Conservation (phyloP, 2,329 filamentous ascomycete species). For the Ophiostoma australiae region DNA sequence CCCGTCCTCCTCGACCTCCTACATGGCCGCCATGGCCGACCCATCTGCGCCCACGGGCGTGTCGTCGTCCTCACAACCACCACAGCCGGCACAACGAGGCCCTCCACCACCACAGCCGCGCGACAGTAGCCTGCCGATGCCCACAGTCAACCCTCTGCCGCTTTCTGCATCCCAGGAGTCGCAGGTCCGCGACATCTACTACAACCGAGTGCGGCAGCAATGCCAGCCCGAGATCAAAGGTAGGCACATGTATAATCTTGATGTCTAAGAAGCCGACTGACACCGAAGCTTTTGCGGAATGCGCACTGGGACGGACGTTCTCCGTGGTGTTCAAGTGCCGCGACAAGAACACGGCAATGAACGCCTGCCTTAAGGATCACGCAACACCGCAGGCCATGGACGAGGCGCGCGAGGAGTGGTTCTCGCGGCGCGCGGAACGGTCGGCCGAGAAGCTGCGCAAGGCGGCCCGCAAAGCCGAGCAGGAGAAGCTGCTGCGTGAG, state of each 20-base stretch:
- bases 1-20: background rate
- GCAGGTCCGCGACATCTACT: slow-evolving; percentile 75
- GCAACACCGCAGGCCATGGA: slow-evolving; percentile 83
- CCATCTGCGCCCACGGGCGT: slow-evolving; percentile 29
- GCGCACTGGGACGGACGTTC: slow-evolving; percentile 79
- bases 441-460: slow-evolving; percentile 62
- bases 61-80: slow-evolving; percentile 26
- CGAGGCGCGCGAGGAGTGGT: slow-evolving; percentile 89
- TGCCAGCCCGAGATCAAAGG: slow-evolving; percentile 77
- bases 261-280: background rate
- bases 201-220: slow-evolving; percentile 68
- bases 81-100: slow-evolving; percentile 15
- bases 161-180: slow-evolving; percentile 76
- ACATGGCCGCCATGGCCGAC: slow-evolving; percentile 15
- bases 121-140: slow-evolving; percentile 39
- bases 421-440: slow-evolving; percentile 67
- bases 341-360: slow-evolving; percentile 76
- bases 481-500: slow-evolving; percentile 61
- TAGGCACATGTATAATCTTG: slow-evolving; percentile 34
- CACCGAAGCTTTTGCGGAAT: slow-evolving; percentile 76
- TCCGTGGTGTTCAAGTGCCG: slow-evolving; percentile 85
- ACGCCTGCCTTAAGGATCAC: slow-evolving; percentile 83
- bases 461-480: slow-evolving; percentile 53
- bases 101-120: background rate
- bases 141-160: slow-evolving; percentile 72